These are phyloP conservation scores for Lotus japonicus DNA, from an alignment of 306 rosid genomes.

Conservation along the genomic window DNA sequence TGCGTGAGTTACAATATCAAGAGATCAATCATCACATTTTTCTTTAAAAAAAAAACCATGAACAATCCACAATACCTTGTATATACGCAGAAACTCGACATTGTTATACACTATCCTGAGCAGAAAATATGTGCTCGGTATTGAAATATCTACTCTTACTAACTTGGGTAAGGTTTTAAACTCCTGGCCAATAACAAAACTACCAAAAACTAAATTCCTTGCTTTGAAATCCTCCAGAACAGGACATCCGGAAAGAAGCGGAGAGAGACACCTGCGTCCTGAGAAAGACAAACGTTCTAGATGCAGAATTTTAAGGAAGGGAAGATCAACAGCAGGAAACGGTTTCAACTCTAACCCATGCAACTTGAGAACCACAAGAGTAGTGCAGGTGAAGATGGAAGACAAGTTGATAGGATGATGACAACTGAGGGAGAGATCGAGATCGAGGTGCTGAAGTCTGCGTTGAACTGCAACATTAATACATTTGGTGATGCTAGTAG, in stretches of 20 bases:
- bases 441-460: too few species aligned
- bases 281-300: not conserved
- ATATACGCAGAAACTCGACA: not conserved
- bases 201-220: too few species aligned
- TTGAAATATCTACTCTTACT: not conserved
- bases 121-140: not conserved
- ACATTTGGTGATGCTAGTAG: too few species aligned
- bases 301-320: not conserved
- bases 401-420: too few species aligned
- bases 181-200: not conserved
- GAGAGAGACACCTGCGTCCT: too few species aligned
- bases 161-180: not conserved
- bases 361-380: not conserved
- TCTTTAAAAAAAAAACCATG: too few species aligned
- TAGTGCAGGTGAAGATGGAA: not conserved
- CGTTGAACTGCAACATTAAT: too few species aligned
- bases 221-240: not conserved
- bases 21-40: not conserved
- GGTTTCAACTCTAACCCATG: rapidly evolving
- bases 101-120: not conserved
- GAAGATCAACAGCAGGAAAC: not conserved
- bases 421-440: too few species aligned
- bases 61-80: too few species aligned
- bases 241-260: not conserved
- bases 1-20: too few species aligned